Percentiles rank a stretch among this genome's conserved stretches.
Conservation (phyloP, 2,329 filamentous ascomycete species). For the Beauveria rudraprayagi region DNA sequence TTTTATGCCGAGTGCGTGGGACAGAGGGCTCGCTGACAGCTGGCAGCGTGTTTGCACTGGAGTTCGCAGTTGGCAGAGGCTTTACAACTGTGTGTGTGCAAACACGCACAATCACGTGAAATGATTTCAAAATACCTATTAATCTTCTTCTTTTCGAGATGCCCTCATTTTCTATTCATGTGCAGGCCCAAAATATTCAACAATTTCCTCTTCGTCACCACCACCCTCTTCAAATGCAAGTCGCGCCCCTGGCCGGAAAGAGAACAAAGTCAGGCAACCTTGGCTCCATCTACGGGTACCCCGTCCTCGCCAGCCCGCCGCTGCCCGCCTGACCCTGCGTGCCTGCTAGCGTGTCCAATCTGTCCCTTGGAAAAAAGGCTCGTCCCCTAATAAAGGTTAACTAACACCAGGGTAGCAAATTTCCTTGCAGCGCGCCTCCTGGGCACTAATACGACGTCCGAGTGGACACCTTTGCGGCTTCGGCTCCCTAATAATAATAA, state of each 20-base stretch:
- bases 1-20: neutral
- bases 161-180: neutral
- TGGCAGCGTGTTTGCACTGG: neutral
- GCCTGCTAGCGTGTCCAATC: neutral
- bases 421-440: constrained; percentile 5
- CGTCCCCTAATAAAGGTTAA: constrained; percentile 3
- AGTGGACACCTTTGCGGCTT: constrained; percentile 12
- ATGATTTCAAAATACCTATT: neutral
- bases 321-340: neutral
- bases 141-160: neutral
- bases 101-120: constrained; percentile 6
- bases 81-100: neutral
- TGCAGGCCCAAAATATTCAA: neutral
- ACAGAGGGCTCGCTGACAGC: neutral
- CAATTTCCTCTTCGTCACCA: neutral
- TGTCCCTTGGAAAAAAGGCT: neutral
- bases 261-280: constrained; percentile 10
- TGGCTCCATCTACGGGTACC: constrained; percentile 7
- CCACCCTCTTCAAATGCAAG: neutral
- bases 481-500: constrained; percentile 5
- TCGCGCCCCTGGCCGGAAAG: constrained; percentile 5
- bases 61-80: neutral
- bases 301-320: neutral
- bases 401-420: neutral
- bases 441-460: constrained; percentile 1